Evolutionary conservation across 2,329 filamentous ascomycete genomes (phyloP).

Genomic region (Aspergillus uvarum): DNA sequence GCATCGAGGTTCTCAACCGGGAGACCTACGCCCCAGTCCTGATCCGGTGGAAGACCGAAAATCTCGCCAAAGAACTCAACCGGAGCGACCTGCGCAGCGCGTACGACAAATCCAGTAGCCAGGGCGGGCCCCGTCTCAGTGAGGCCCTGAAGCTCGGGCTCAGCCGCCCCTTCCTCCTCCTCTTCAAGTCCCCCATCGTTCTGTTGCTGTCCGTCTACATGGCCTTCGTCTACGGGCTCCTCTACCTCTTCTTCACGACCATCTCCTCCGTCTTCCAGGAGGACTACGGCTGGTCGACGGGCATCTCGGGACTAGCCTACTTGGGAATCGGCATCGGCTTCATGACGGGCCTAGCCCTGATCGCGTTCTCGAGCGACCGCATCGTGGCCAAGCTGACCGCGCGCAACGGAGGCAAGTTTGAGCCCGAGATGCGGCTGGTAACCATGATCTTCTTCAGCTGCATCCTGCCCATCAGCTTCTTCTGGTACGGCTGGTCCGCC

Average conservation of each 20-base stretch:
- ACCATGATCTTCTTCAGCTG: constrained; percentile 57
- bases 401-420: constrained; percentile 40
- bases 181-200: constrained; percentile 55
- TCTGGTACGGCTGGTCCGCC: constrained; percentile 61
- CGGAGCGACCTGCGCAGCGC: constrained; percentile 25
- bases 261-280: constrained; percentile 52
- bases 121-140: constrained; percentile 24
- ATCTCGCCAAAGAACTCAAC: constrained; percentile 22
- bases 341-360: constrained; percentile 34
- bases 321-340: constrained; percentile 51
- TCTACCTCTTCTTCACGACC: constrained; percentile 57
- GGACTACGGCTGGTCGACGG: constrained; percentile 50
- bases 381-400: constrained; percentile 31
- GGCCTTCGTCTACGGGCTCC: constrained; percentile 54
- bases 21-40: constrained; percentile 30
- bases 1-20: constrained; percentile 22
- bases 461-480: constrained; percentile 55
- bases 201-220: constrained; percentile 53
- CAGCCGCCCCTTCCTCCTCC: constrained; percentile 51
- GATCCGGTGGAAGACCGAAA: constrained; percentile 26
- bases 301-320: constrained; percentile 50
- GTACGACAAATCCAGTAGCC: constrained; percentile 17
- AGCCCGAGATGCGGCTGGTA: constrained; percentile 53
- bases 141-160: constrained; percentile 44
- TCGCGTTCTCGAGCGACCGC: constrained; percentile 37